Percentiles rank a stretch among this genome's conserved stretches.
Conservation (phyloP, 2,329 filamentous ascomycete species). For the Talaromyces sp. region DNA sequence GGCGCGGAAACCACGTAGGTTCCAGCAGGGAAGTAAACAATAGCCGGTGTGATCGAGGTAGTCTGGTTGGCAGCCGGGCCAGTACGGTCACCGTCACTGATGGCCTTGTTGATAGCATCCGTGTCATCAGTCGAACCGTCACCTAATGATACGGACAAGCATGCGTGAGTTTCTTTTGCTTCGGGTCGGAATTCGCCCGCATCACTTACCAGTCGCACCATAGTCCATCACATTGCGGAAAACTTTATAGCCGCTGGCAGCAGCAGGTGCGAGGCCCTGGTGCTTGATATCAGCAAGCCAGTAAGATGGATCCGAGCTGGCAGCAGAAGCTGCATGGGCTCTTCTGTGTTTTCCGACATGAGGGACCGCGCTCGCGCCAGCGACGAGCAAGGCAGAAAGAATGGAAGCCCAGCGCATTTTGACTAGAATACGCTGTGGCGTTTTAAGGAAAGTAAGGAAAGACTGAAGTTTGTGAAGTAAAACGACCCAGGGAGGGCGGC, state of each 20-base stretch:
- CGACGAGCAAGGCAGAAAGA: constrained; percentile 13
- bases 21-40: constrained; percentile 56
- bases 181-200: neutral
- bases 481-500: neutral
- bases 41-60: constrained; percentile 48
- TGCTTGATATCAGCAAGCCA: constrained; percentile 29
- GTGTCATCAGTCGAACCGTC: constrained; percentile 52
- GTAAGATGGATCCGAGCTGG: constrained; percentile 19
- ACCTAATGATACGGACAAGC: constrained; percentile 21
- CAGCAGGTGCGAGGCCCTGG: constrained; percentile 21
- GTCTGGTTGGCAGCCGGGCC: constrained; percentile 32
- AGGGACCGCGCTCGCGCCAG: constrained; percentile 13
- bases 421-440: constrained; percentile 2
- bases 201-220: constrained; percentile 22
- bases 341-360: neutral
- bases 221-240: constrained; percentile 21
- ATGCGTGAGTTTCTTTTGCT: neutral
- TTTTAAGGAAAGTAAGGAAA: constrained; percentile 6
- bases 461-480: neutral
- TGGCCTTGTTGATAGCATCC: constrained; percentile 48
- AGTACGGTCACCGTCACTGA: constrained; percentile 41
- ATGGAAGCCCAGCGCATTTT: constrained; percentile 10
- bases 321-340: neutral
- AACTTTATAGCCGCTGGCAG: constrained; percentile 9
- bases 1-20: constrained; percentile 54